phyloP scores from a whole-genome alignment of 1,284 basidiomycete species.

The Fomes fomentarius region DNA sequence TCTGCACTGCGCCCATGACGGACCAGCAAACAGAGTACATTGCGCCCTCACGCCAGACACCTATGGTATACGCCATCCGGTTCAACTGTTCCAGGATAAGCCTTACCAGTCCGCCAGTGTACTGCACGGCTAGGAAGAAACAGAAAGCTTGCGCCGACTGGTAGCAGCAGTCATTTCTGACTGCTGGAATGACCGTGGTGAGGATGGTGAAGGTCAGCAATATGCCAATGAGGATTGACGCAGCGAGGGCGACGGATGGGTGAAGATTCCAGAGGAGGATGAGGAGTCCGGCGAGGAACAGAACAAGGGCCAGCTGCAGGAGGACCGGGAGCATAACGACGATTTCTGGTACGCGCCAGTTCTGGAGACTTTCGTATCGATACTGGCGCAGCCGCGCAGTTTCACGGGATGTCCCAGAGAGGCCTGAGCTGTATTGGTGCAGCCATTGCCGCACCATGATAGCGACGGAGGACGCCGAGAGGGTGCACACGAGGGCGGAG shows the following conservation, averaged over 20 bases:
- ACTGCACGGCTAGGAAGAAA: not conserved
- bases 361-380: conserved; percentile 3
- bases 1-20: not conserved
- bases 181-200: conserved; percentile 6
- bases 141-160: conserved; percentile 9
- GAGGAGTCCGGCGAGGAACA: conserved; percentile 12
- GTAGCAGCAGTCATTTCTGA: conserved; percentile 7
- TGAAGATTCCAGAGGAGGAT: conserved; percentile 15
- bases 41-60: not conserved
- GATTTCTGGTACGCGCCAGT: conserved; percentile 9
- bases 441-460: conserved; percentile 12
- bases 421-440: conserved; percentile 1
- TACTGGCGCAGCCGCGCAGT: conserved; percentile 6
- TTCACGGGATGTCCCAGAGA: conserved; percentile 2
- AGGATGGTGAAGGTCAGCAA: conserved; percentile 1
- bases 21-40: not conserved
- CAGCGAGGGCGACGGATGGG: conserved; percentile 2
- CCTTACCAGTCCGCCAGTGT: not conserved
- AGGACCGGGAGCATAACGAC: conserved; percentile 9
- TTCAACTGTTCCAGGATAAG: not conserved
- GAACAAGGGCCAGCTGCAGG: conserved; percentile 9
- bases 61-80: not conserved
- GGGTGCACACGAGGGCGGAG: conserved; percentile 4
- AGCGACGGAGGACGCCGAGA: conserved; percentile 5
- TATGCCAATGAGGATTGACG: not conserved